phyloP scores from a whole-genome alignment of 106 monocot species.

The Cymbidium sinense region DNA sequence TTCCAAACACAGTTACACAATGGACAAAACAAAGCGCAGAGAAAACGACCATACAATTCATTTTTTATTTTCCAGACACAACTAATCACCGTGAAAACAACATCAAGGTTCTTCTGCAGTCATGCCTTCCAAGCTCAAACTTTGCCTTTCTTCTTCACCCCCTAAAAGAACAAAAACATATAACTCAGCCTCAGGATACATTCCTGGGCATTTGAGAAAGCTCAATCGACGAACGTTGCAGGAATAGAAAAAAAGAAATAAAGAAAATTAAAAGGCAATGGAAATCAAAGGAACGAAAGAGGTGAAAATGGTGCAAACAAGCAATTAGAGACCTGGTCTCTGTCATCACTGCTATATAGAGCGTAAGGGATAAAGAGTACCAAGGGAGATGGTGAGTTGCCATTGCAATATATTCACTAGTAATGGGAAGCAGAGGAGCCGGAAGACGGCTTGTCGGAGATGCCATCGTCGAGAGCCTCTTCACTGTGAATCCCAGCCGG shows the following conservation, averaged over 20 bases:
- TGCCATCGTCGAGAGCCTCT: background rate
- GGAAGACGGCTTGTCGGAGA: background rate
- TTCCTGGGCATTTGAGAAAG: background rate
- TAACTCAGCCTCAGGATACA: too few relatives aligned
- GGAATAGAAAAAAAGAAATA: background rate
- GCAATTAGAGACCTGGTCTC: background rate
- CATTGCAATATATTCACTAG: background rate
- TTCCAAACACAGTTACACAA: too few relatives aligned
- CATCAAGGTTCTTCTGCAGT: too few relatives aligned
- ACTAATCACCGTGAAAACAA: background rate
- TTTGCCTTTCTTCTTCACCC: too few relatives aligned
- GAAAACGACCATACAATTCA: too few relatives aligned
- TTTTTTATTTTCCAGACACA: background rate
- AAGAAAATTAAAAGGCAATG: background rate
- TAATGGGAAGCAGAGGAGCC: background rate
- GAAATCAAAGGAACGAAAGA: too few relatives aligned
- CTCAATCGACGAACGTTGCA: background rate
- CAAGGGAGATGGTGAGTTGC: background rate
- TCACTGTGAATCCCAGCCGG: background rate
- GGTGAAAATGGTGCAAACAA: too few relatives aligned
- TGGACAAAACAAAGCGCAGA: too few relatives aligned
- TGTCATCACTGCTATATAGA: background rate
- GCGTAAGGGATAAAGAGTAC: background rate
- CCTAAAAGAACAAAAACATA: background rate
- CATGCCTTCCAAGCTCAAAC: too few relatives aligned